Base-by-base conservation (phyloP, 2,329 filamentous ascomycete genomes). In the Arthrinium phaeospermum region DNA sequence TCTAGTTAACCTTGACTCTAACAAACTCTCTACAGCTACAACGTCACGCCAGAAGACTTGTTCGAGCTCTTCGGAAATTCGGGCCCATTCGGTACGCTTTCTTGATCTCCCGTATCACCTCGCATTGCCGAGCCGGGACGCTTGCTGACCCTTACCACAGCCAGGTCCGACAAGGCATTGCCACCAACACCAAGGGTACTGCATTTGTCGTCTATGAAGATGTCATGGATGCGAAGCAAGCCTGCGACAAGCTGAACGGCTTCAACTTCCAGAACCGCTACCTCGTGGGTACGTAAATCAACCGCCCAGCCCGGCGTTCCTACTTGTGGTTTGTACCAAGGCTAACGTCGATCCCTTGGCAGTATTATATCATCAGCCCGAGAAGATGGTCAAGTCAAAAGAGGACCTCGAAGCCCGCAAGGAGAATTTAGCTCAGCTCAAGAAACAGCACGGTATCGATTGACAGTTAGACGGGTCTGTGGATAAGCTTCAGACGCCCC, bases 201-300 rank as follows among this genome's bases (percentile, higher is more conserved):
- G 96, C 96, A 77, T 99, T 98, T 85, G 96, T 99, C 79, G 96
- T 99, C 85, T 99, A 98, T 89, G 96, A 98, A 86, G 96, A 99
- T 89, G 96, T 98, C 78, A 93, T 96, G 90, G 96, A 99, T 89
- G 95, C 96, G 78, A 99, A 99, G 88, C 92, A 95, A 86, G 96
- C 96, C 81, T 98, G 96, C 89, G 96, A 99, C 88, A 98, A 98
- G 88, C 89, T 99, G 84, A 99, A 99, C 88, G 96, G 96, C 83
- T 99, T 97, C 91, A 99, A 99, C 88, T 99, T 99, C 85, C 96
- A 99, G 88, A 98, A 96, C 86, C 93, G 96, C 83, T 99, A 99
- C 86, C 94, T 99, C 79, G 96, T 99, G 81, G 95, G 94, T 97
- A 90, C 74, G 94, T 70, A 69, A 71, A 49, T 4, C 45, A 44